Evolutionary conservation across 2,329 filamentous ascomycete genomes (phyloP).

Genomic region (Fusarium coffeatum): DNA sequence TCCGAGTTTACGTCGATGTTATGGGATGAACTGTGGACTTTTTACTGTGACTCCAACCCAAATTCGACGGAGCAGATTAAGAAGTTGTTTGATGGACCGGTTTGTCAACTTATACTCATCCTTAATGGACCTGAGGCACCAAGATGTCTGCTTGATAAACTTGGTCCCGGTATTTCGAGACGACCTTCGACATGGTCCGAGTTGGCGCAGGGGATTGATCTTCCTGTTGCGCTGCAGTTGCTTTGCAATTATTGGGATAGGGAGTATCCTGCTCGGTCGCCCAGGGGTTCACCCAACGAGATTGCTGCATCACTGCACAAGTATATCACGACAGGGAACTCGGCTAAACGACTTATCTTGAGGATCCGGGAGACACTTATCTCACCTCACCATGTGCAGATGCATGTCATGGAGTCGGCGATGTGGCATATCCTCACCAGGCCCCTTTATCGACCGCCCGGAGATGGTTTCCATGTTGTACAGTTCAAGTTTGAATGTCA

Average conservation of each 20-base stretch:
- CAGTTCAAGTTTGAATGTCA: conserved; percentile 54
- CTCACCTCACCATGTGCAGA: conserved; percentile 53
- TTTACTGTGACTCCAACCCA: conserved; percentile 48
- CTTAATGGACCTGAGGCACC: conserved; percentile 53
- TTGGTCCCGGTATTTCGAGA: conserved; percentile 52
- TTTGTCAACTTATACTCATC: conserved; percentile 53
- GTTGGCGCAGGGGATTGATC: conserved; percentile 49
- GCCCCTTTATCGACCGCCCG: conserved; percentile 47
- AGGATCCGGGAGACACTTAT: conserved; percentile 48
- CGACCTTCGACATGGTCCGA: conserved; percentile 50
- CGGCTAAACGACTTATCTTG: conserved; percentile 47
- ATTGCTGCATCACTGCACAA: conserved; percentile 49
- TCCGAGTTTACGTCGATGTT: conserved; percentile 49
- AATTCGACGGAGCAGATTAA: conserved; percentile 49
- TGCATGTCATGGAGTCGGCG: conserved; percentile 54
- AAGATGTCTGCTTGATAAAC: conserved; percentile 50
- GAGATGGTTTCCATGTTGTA: conserved; percentile 51
- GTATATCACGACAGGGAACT: conserved; percentile 47
- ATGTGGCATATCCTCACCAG: conserved; percentile 53
- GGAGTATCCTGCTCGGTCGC: conserved; percentile 51
- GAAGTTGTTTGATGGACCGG: conserved; percentile 52
- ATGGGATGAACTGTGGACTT: conserved; percentile 53
- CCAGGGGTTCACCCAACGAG: conserved; percentile 50
- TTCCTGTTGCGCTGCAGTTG: conserved; percentile 51
- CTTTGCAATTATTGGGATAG: conserved; percentile 53